Conservation (phyloP, 1,284 basidiomycete species). For the Tranzscheliella williamsii region DNA sequence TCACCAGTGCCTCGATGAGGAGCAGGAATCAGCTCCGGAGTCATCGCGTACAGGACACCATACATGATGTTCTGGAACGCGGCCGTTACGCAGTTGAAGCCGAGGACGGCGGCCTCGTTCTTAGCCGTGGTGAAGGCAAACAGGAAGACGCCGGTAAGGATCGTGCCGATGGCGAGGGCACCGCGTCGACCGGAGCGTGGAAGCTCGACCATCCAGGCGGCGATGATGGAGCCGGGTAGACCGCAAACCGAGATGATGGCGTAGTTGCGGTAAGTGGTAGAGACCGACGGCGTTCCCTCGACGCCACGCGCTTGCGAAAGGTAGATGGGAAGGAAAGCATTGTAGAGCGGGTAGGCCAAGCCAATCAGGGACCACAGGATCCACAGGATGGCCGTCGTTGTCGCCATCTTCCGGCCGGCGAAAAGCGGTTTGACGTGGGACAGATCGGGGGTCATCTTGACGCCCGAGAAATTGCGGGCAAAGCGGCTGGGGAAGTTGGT, state of each 20-base stretch:
- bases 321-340: constrained; percentile 58
- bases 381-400: constrained; percentile 50
- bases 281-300: constrained; percentile 7
- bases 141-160: constrained; percentile 58
- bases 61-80: constrained; percentile 55
- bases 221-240: constrained; percentile 57
- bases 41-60: constrained; percentile 52
- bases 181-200: constrained; percentile 56
- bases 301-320: constrained; percentile 32
- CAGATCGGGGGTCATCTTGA: constrained; percentile 41
- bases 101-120: constrained; percentile 43
- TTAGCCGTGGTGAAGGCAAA: constrained; percentile 53
- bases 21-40: constrained; percentile 57
- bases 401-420: constrained; percentile 45
- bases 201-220: constrained; percentile 56
- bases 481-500: constrained; percentile 11
- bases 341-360: constrained; percentile 60
- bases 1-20: constrained; percentile 59
- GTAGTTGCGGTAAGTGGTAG: constrained; percentile 56
- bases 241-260: constrained; percentile 59
- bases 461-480: constrained; percentile 8
- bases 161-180: constrained; percentile 56
- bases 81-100: constrained; percentile 52
- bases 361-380: constrained; percentile 58
- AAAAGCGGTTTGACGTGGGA: constrained; percentile 55